A percentile compares a stretch with the other conserved stretches of the same genome.
phyloP scores from a whole-genome alignment of 169 alveolate genomes.

The Blepharisma undulans region DNA sequence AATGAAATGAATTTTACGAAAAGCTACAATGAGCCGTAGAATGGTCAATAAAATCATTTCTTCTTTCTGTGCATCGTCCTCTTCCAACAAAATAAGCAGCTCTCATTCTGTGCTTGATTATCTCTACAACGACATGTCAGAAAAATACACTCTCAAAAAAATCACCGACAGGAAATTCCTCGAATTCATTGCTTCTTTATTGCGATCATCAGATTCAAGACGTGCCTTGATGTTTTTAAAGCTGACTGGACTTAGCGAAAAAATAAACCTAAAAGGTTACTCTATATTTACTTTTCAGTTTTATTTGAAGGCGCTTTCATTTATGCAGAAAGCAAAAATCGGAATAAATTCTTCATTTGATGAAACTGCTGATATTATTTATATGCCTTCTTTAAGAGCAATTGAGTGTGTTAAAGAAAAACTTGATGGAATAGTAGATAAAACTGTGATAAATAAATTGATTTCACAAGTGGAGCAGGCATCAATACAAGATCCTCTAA shows the following conservation, averaged over 20 bases:
- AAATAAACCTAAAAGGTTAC: neutral
- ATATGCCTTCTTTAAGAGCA: neutral
- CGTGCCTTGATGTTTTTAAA: constrained; percentile 20
- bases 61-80: neutral
- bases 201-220: neutral
- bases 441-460: neutral
- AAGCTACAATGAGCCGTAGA: constrained; percentile 12
- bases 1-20: neutral
- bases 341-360: constrained; percentile 16
- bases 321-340: constrained; percentile 15
- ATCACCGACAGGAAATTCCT: constrained; percentile 57
- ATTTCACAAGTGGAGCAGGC: neutral
- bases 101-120: constrained; percentile 15
- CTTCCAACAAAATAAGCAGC: neutral
- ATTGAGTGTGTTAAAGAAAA: constrained; percentile 20
- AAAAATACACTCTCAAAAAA: constrained; percentile 54
- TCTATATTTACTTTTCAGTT: neutral
- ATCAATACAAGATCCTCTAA: constrained; percentile 4
- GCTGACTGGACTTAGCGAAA: neutral
- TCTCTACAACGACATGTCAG: constrained; percentile 46
- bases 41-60: constrained; percentile 25
- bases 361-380: constrained; percentile 13
- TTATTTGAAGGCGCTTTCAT: neutral
- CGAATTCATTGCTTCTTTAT: constrained; percentile 31
- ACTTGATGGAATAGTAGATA: neutral